Evolutionary conservation across 139 green algal genomes (phyloP).

Genomic region (Tetraselmis striata): DNA sequence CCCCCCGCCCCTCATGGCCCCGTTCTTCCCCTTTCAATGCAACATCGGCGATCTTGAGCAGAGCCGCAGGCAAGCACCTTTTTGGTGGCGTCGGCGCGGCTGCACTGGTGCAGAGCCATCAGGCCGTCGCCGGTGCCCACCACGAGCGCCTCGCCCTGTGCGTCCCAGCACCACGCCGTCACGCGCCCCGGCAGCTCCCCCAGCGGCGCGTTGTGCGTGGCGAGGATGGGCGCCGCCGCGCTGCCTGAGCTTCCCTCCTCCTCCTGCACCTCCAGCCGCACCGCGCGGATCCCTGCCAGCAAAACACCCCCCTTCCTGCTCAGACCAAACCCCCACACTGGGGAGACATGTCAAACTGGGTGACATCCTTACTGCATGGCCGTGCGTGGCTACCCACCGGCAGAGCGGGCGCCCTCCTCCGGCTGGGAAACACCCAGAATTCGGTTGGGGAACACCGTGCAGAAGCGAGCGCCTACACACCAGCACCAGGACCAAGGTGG

Average conservation of each 20-base stretch:
- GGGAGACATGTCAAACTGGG: no score
- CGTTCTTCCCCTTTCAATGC: no score
- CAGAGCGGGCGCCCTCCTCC: not conserved
- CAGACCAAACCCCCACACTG: no score
- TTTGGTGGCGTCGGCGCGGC: not conserved
- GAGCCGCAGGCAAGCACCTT: no score
- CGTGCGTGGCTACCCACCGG: not conserved
- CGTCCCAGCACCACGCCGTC: not conserved
- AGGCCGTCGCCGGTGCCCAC: not conserved
- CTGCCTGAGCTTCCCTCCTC: not conserved
- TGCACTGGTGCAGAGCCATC: not conserved
- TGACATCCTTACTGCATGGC: no score
- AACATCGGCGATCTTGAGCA: no score
- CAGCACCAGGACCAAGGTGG: not conserved
- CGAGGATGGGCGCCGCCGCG: not conserved
- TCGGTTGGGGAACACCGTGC: not conserved
- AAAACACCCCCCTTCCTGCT: no score
- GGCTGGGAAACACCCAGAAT: not conserved
- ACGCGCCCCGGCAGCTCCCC: not conserved
- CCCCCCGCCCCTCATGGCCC: no score
- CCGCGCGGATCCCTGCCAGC: not conserved
- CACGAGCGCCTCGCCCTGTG: not conserved
- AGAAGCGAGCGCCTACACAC: not conserved
- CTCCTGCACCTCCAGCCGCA: not conserved
- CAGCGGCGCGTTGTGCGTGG: not conserved